A percentile compares a stretch with the other conserved stretches of the same genome.
Evolutionary conservation across 1,284 basidiomycete species (phyloP).

Genomic region (Malassezia dermatis): DNA sequence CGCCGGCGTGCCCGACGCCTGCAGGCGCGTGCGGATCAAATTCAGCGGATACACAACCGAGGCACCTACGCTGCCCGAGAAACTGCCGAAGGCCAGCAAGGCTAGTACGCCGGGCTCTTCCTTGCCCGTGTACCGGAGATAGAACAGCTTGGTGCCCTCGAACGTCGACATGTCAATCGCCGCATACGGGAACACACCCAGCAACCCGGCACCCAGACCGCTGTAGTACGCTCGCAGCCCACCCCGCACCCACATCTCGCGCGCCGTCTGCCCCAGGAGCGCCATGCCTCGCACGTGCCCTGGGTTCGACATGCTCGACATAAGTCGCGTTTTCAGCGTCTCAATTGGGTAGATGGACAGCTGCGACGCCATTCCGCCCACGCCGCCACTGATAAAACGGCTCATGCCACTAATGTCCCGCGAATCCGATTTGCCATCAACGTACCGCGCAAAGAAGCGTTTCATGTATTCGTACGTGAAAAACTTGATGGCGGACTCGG

Average conservation of each 20-base stretch:
- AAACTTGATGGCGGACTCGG: constrained; percentile 99
- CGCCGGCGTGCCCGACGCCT: constrained; percentile 66
- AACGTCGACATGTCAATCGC: constrained; percentile 50
- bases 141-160: constrained; percentile 50
- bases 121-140: constrained; percentile 48
- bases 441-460: constrained; percentile 81
- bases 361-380: constrained; percentile 89
- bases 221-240: constrained; percentile 77
- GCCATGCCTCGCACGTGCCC: constrained; percentile 57
- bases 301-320: constrained; percentile 61
- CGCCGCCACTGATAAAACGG: constrained; percentile 86
- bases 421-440: constrained; percentile 78
- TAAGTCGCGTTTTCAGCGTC: constrained; percentile 50
- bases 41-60: constrained; percentile 49
- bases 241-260: constrained; percentile 66
- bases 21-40: constrained; percentile 81
- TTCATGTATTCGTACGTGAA: constrained; percentile 91
- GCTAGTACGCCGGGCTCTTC: constrained; percentile 49
- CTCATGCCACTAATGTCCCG: constrained; percentile 81
- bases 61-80: constrained; percentile 49
- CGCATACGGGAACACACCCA: constrained; percentile 51
- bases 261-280: constrained; percentile 51
- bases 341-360: constrained; percentile 52
- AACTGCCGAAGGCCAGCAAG: constrained; percentile 48
- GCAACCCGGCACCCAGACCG: constrained; percentile 60